Evolutionary conservation across 1,284 basidiomycete species (phyloP).

Genomic region (Irpex rosettiformis): DNA sequence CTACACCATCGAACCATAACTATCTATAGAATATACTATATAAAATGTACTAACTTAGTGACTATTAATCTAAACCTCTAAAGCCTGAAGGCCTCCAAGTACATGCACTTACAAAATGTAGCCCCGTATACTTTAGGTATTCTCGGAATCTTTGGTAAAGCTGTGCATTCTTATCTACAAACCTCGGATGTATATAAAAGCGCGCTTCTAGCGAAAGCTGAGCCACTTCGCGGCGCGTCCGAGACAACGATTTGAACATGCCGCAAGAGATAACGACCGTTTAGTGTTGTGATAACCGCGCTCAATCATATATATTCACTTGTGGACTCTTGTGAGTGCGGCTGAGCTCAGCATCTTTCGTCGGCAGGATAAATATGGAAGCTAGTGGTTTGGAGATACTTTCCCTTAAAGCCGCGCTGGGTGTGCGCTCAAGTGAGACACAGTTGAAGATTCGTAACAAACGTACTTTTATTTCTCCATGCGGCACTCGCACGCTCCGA

Average conservation of each 20-base stretch:
- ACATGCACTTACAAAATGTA: no score
- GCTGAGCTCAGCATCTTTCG: background rate
- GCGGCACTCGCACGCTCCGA: background rate
- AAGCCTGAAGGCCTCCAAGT: no score
- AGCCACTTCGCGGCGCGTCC: background rate
- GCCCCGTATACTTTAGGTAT: no score
- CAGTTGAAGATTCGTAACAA: no score
- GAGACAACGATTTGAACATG: background rate
- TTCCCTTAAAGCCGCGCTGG: background rate
- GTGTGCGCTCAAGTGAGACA: no score
- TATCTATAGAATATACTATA: slow-evolving; percentile 14
- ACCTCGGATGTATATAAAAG: background rate
- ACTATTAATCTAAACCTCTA: no score
- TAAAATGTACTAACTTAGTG: background rate
- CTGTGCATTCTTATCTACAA: background rate
- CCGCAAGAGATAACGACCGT: slow-evolving; percentile 1
- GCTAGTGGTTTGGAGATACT: background rate
- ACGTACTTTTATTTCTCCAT: no score
- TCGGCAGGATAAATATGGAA: background rate
- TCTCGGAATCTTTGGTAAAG: background rate
- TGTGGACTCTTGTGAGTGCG: slow-evolving; percentile 3
- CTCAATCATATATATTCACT: background rate
- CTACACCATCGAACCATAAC: slow-evolving; percentile 27
- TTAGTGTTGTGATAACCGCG: slow-evolving; percentile 1
- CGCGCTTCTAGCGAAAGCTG: background rate